Percentiles rank a stretch among this genome's conserved stretches.
Evolutionary conservation across 2,329 filamentous ascomycete genomes (phyloP).

Genomic region (Alternaria novae-zelandiae): DNA sequence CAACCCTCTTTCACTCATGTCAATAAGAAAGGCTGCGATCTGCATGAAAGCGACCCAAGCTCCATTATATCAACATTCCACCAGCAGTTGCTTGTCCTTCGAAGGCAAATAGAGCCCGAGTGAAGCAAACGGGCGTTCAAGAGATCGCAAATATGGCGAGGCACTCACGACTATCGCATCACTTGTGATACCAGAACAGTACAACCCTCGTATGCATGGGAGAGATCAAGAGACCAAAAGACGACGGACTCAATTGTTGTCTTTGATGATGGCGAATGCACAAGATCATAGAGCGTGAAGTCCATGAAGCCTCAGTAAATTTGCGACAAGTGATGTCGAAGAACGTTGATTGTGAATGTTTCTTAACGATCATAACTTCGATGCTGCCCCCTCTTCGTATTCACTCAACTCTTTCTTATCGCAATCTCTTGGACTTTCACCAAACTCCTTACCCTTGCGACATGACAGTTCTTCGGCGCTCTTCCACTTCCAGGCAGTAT

Average conservation of each 20-base stretch:
- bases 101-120: not conserved
- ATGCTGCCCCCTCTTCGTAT: constrained; percentile 11
- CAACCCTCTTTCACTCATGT: not conserved
- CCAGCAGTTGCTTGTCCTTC: not conserved
- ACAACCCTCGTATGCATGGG: not conserved
- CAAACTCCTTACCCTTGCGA: constrained; percentile 28
- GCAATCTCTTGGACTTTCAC: constrained; percentile 12
- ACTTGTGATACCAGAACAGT: not conserved
- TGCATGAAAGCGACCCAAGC: not conserved
- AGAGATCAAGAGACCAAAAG: not conserved
- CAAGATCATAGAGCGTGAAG: not conserved
- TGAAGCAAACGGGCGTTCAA: not conserved
- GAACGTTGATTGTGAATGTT: not conserved
- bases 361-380: constrained; percentile 4
- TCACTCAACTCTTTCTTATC: constrained; percentile 19
- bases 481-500: constrained; percentile 47
- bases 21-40: not conserved
- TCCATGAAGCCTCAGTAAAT: not conserved
- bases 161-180: not conserved
- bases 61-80: not conserved
- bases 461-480: constrained; percentile 20
- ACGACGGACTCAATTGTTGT: not conserved
- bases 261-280: not conserved
- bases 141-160: not conserved
- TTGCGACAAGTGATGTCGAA: not conserved